Base-by-base conservation (phyloP, 2,329 filamentous ascomycete species). In the Talaromyces pinophilus region DNA sequence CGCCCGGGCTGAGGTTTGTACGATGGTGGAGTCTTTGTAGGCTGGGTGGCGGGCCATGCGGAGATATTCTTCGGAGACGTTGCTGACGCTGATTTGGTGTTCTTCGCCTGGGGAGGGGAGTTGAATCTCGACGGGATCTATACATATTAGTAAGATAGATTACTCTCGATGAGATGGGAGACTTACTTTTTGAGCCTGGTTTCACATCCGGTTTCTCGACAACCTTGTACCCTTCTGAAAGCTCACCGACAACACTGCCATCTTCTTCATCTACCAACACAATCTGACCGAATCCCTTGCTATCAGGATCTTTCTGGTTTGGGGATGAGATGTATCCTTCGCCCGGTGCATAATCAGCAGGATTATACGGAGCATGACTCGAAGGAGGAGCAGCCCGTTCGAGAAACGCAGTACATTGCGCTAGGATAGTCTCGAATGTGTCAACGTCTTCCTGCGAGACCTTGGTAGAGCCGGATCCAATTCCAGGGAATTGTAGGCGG, bases 181-280 rank as follows among this genome's bases (percentile, higher is more conserved):
- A 73, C 84, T 75, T 82, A 96, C 93, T 91, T 85, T 99, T 98
- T 5, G 91, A 94, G n/a, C 95, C 95, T 17, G 90, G 88, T 75
- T 90, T 88, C 69, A 99, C 84, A 61, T 84, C 85, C 33, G 87
- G 83, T 70, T 93, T 87, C 74, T 97, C 93, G 17, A 94, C 84
- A 19, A 97, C 86, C 70, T 93, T 84, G 73, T 92, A 94, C 19
- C 90, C 90, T 66, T 94, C 90, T 66, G 90, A 88, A 68, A 99
- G 82, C 81, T 99, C 94, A 55, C 95, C 95, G 33, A 99, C 91
- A 8, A 99, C 91, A 72, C 92, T 96, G 62, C 95, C 95, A 79
- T 99, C 91, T 76, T 98, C 94, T 79, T 99, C 95, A 74, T 99
- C 93, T 17, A 99, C 84, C 10, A 99, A 85, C 5, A 99, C 94